These are phyloP conservation scores for Leccinum sublutescens DNA, from an alignment of 768 basidiomycete genomes.

Conservation along the genomic window DNA sequence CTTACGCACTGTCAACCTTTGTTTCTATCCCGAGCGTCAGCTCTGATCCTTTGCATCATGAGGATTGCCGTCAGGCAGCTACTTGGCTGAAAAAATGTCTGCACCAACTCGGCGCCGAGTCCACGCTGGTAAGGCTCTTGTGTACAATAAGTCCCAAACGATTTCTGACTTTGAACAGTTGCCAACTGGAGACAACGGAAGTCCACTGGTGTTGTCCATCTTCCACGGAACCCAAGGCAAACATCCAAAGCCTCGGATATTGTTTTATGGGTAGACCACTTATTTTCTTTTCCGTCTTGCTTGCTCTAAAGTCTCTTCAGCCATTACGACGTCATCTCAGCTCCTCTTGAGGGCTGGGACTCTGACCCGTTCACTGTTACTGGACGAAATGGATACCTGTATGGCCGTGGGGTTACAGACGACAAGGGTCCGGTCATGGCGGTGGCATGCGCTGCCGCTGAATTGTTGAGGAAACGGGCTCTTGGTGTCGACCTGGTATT, in stretches of 20 bases:
- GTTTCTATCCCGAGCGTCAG: slow-evolving; percentile 88
- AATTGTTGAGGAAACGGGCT: slow-evolving; percentile 66
- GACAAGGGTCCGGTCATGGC: slow-evolving; percentile 96
- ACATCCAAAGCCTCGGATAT: slow-evolving; percentile 62
- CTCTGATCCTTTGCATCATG: slow-evolving; percentile 58
- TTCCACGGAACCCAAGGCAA: slow-evolving; percentile 71
- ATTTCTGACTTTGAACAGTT: slow-evolving; percentile 44
- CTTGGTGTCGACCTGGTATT: slow-evolving; percentile 87
- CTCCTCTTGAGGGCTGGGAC: slow-evolving; percentile 70
- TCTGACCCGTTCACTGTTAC: slow-evolving; percentile 81
- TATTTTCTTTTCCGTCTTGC: background rate
- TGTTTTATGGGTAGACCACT: slow-evolving; percentile 80
- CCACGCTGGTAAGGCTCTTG: slow-evolving; percentile 56
- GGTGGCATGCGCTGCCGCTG: slow-evolving; percentile 84
- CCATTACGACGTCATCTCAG: slow-evolving; percentile 96
- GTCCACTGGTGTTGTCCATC: slow-evolving; percentile 87
- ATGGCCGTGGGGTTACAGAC: slow-evolving; percentile 90
- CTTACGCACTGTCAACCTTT: slow-evolving; percentile 80
- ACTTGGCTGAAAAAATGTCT: slow-evolving; percentile 91
- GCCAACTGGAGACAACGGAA: slow-evolving; percentile 70
- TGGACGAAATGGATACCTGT: slow-evolving; percentile 85
- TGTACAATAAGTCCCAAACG: background rate
- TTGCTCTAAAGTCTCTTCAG: slow-evolving; percentile 35
- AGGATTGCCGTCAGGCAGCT: slow-evolving; percentile 92
- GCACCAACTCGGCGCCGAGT: slow-evolving; percentile 81